Evolutionary conservation across 257 asterid genomes (phyloP).

Genomic region (Echites panduratus): DNA sequence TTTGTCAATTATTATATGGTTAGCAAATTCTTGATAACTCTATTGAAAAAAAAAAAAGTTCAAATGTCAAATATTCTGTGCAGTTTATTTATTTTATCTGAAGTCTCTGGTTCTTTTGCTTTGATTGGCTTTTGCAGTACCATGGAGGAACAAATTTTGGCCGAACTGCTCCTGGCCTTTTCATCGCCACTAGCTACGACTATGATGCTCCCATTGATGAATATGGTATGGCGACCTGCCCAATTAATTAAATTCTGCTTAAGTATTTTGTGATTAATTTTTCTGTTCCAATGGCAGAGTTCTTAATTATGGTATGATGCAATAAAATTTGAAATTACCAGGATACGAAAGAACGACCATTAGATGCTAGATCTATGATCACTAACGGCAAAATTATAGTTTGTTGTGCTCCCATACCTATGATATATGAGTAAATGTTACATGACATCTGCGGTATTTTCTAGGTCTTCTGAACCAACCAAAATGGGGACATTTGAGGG

Average conservation of each 20-base stretch:
- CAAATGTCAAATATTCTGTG: neutral
- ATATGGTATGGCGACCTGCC: conserved; percentile 46
- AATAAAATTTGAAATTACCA: neutral
- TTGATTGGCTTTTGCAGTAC: conserved; percentile 39
- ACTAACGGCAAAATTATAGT: neutral
- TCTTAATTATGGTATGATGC: neutral
- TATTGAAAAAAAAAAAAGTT: neutral
- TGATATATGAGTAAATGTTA: neutral
- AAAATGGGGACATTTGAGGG: conserved; percentile 73
- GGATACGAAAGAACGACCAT: neutral
- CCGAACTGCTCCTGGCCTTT: conserved; percentile 71
- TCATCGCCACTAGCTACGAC: conserved; percentile 80
- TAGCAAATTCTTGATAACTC: conserved; percentile 13
- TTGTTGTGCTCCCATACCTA: neutral
- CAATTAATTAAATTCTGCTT: neutral
- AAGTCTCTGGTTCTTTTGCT: conserved; percentile 7
- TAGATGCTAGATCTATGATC: conserved; percentile 2
- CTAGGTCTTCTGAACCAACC: conserved; percentile 72
- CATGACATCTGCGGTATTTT: neutral
- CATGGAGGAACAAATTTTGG: conserved; percentile 95
- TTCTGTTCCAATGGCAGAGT: neutral
- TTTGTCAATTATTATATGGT: conserved; percentile 95
- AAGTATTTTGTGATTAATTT: neutral
- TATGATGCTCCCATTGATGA: conserved; percentile 92
- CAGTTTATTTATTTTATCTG: neutral